Evolutionary conservation across 164 flowering plant species (phyloP).

Genomic region (Vitis amurensis): DNA sequence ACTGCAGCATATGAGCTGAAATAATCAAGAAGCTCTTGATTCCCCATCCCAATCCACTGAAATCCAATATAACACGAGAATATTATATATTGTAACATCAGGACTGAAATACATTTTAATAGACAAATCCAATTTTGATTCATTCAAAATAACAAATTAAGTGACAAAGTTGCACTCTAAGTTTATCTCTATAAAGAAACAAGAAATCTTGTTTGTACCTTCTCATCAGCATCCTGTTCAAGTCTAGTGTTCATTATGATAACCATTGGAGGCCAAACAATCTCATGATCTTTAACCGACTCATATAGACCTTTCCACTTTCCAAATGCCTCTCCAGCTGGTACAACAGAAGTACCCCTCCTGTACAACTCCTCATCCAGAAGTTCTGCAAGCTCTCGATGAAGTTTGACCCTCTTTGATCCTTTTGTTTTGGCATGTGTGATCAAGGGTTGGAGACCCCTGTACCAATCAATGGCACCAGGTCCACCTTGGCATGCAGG

Average conservation of each 20-base stretch:
- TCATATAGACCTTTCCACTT: constrained; percentile 68
- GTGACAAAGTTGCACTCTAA: neutral
- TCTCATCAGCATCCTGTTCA: constrained; percentile 73
- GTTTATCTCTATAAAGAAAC: neutral
- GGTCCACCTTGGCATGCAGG: constrained; percentile 95
- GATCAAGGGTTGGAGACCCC: constrained; percentile 77
- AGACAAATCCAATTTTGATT: neutral
- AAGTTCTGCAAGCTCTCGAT: constrained; percentile 72
- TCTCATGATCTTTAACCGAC: constrained; percentile 53
- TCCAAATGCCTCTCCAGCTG: constrained; percentile 73
- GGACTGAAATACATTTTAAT: neutral
- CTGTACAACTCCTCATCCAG: constrained; percentile 71
- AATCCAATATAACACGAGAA: constrained; percentile 9
- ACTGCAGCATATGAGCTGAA: constrained; percentile 57
- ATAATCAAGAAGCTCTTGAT: constrained; percentile 80
- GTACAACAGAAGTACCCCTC: constrained; percentile 65
- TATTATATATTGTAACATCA: neutral
- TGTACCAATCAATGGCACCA: constrained; percentile 93
- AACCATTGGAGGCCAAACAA: constrained; percentile 98
- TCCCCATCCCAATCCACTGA: constrained; percentile 99
- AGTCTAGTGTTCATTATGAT: constrained; percentile 75
- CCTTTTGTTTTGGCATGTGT: constrained; percentile 89
- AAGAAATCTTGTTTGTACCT: constrained; percentile 42
- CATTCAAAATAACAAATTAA: neutral
- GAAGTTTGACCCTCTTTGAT: constrained; percentile 64